Base-by-base conservation (phyloP, 495 filamentous ascomycete species). In the Hypomontagnella submonticulosa region DNA sequence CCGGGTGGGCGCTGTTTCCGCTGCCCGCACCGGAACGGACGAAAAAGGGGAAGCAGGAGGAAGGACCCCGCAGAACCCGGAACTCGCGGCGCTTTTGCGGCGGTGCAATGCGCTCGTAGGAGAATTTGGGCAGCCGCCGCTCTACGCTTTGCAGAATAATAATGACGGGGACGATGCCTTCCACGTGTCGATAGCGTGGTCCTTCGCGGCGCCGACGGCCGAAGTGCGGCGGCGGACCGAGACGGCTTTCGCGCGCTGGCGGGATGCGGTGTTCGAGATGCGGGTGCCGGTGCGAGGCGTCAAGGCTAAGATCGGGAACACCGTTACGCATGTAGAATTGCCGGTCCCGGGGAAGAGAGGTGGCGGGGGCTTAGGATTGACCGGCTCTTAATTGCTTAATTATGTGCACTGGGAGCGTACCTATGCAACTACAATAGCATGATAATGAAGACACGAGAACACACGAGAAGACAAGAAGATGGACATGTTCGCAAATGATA, bases 161-260 rank as follows among this genome's bases (percentile, higher is more conserved):
- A 63, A 63, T 8, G 79, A 85, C 56, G 77, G 71, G 41, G 80
- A 82, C 8, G 62, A 79, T 44, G 86, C 80, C 12, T 96, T 96
- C 64, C 92, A 97, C 76, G 78, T 96, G 42, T 92, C 90, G 30
- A 81, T 97, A 40, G 92, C 89, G 0, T 97, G 92, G 92, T 84
- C 80, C 40, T 78, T 92, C 66, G 76, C 84, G 18, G 62, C 65
- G 40, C 77, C 77, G 2, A 80, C 77, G 32, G 70, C 64, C n/a
- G 76, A 78, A 40, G 58, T 84, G 15, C 33, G 52, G 50, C 38
- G 48, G 36, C 53, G 67, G 10, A 83, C 75, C 4, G 69, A 73
- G 9, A 60, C 51, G 1, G 61, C 76, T 0, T 75, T 78, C 33
- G 4, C 33, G 3, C 9, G 33, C 1, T 15, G 6, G 32, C 48